Percentiles rank a stretch among this genome's conserved stretches.
Conservation (phyloP, 208 protist genomes). For the Crithidia brevicula region DNA sequence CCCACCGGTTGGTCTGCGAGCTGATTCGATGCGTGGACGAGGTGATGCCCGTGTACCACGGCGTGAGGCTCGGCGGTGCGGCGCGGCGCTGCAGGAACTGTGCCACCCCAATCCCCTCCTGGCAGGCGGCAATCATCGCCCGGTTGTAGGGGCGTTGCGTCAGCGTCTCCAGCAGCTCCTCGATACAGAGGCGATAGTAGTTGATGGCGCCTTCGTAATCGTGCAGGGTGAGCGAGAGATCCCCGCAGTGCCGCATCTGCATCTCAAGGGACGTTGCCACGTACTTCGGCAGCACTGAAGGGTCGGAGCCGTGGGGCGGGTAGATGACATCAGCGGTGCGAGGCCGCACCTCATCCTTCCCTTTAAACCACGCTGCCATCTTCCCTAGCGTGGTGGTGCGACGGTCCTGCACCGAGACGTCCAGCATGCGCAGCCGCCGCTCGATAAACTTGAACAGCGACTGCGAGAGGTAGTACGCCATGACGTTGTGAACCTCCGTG, state of each 20-base stretch:
- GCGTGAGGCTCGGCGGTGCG: slow-evolving; percentile 49
- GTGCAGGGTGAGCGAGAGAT: slow-evolving; percentile 65
- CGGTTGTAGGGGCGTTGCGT: slow-evolving; percentile 66
- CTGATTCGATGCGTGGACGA: slow-evolving; percentile 47
- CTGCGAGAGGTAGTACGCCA: slow-evolving; percentile 78
- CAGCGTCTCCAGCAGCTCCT: slow-evolving; percentile 72
- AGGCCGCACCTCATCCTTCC: slow-evolving; percentile 69
- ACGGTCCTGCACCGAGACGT: slow-evolving; percentile 67
- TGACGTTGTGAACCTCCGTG: slow-evolving; percentile 56
- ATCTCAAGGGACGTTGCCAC: slow-evolving; percentile 73
- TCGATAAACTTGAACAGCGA: slow-evolving; percentile 75
- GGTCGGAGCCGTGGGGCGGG: slow-evolving; percentile 12
- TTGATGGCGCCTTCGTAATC: slow-evolving; percentile 64
- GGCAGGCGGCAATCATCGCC: slow-evolving; percentile 69
- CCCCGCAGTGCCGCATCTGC: slow-evolving; percentile 83
- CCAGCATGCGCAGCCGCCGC: slow-evolving; percentile 63
- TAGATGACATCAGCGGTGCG: slow-evolving; percentile 30
- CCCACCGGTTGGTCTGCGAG: slow-evolving; percentile 54
- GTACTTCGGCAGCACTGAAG: slow-evolving; percentile 41
- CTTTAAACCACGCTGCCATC: slow-evolving; percentile 83
- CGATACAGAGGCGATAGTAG: slow-evolving; percentile 78
- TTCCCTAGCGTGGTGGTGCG: slow-evolving; percentile 82
- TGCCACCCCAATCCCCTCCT: slow-evolving; percentile 77
- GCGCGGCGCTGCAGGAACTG: slow-evolving; percentile 55
- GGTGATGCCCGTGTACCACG: slow-evolving; percentile 54